Percentiles rank a stretch among this genome's conserved stretches.
Conservation (phyloP, 2,329 filamentous ascomycete species). For the Hymenoscyphus scutula region DNA sequence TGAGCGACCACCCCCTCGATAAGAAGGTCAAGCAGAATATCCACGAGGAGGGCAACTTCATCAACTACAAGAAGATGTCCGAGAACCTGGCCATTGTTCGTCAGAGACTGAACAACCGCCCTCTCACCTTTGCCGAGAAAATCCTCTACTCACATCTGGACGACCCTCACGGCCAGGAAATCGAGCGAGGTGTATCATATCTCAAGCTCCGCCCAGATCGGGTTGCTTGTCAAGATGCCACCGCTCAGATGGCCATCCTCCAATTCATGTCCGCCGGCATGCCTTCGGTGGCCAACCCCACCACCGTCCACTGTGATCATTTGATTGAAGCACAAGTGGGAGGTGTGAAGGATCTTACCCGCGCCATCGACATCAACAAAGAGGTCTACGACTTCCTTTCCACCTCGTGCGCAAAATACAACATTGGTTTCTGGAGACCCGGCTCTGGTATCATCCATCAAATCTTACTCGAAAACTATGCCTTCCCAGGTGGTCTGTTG, state of each 20-base stretch:
- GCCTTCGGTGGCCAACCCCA: constrained; percentile 89
- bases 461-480: constrained; percentile 97
- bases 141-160: constrained; percentile 98
- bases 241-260: constrained; percentile 98
- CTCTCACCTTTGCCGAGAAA: constrained; percentile 95
- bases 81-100: constrained; percentile 94
- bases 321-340: constrained; percentile 97
- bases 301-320: constrained; percentile 98
- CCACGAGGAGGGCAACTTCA: constrained; percentile 93
- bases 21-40: constrained; percentile 98
- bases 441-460: constrained; percentile 99
- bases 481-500: constrained; percentile 95
- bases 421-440: constrained; percentile 99
- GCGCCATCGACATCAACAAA: constrained; percentile 93
- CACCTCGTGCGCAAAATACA: constrained; percentile 94
- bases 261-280: constrained; percentile 99
- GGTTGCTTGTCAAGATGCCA: constrained; percentile 99
- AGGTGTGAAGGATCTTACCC: constrained; percentile 87
- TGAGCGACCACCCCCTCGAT: constrained; percentile 81
- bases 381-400: constrained; percentile 98
- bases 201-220: constrained; percentile 95
- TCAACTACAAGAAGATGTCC: constrained; percentile 99
- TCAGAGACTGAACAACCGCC: constrained; percentile 85
- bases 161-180: constrained; percentile 93
- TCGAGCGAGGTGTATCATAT: constrained; percentile 93